Evolutionary conservation across 1,284 basidiomycete species (phyloP), one percentile per base, ranked within the genome.

Genomic region (Ceratobasidium sp.): DNA sequence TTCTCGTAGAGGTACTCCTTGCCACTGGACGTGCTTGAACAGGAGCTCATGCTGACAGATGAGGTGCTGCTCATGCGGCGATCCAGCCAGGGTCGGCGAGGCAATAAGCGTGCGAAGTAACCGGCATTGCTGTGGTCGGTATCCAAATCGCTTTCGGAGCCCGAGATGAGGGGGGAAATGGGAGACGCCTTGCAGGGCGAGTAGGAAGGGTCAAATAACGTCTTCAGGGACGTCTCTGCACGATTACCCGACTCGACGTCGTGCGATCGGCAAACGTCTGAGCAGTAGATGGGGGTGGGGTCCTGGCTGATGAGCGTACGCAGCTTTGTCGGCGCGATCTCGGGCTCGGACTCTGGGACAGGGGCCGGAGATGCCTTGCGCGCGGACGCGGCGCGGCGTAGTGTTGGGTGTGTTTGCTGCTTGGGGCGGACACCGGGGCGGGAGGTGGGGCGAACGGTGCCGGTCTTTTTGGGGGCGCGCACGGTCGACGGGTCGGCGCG

Each of bases 221-320:
- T 70, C 56, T 70, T 70, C 16, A 70, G 67, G 44, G 67, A 70
- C 11, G 67, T 70, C 46, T 70, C 67, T 14, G 67, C 67, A 12
- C 67, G 67, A 21, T 70, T 70, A n/a, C 67, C 67, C 18, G 42
- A 60, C 46, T 70, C 67, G 46, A 70, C 56, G 21, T 70, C 67
- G 46, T 70, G 67, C 54, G 44, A 79, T 74, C 85, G 84, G 79
- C 91, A 92, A 77, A 87, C 85, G 75, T 91, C 89, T 1, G 90
- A 92, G 81, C 91, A 92, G 81, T 92, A 92, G 75, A 92, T 84
- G 28, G 90, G 89, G 1, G 86, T 86, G 14, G 88, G 90, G 0
- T 83, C 83, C 78, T 89, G 89, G 81, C 91, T 89, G 81, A 92
- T 91, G 80, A 91, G 82, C 4, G 86, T 87, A 46, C 86, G 85